Evolutionary conservation across 169 alveolate genomes (phyloP), one percentile per base, ranked within the genome.

Genomic region (Plasmodium inui): DNA sequence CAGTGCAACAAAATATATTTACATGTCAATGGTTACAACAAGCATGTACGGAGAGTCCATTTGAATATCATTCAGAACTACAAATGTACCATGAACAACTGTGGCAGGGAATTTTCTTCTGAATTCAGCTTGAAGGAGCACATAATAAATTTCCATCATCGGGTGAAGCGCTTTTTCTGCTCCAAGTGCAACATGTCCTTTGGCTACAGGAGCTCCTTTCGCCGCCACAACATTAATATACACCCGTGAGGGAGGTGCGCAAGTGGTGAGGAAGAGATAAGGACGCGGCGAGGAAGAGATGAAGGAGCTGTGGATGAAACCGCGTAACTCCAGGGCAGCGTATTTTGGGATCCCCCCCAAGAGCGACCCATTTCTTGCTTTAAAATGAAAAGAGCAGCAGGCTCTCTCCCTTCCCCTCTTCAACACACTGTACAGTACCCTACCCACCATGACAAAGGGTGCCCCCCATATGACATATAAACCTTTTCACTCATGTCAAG

Each of bases 1-100:
- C 84, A 86, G 80, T 86, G 93, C 44, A 86, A 86, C 61, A 86
- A 86, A 73, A 86, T 86, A 50, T 86, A 86, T 86, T 76, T 86
- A 32, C 93, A 86, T 26, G n/a, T 30, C 1, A 86, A 86, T 74
- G 93, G 93, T 14, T 86, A 86, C 80, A 86, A 86, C n/a, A 86
- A 86, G 41, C 93, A 86, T 70, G 44, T 86, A 1, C 50, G 71
- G 32, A 86, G 76, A 37, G 85, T 86, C 6, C 93, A 86, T 78
- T 44, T 86, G 57, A 86, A 86, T 6, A 86, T 86, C 55, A n/a
- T 37, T 0, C 53, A 74, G 67, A 78, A 46, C 57, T 86, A 74
- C 44, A 86, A 86, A 53, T 86, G 93, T 17, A 86, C 82, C 4
- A 26, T 86, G 80, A 86, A 70, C 28, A 78, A 86, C 67, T 86